Base-by-base conservation (phyloP, 192 early-diverging fungal species). In the Backusella tuberculispora region DNA sequence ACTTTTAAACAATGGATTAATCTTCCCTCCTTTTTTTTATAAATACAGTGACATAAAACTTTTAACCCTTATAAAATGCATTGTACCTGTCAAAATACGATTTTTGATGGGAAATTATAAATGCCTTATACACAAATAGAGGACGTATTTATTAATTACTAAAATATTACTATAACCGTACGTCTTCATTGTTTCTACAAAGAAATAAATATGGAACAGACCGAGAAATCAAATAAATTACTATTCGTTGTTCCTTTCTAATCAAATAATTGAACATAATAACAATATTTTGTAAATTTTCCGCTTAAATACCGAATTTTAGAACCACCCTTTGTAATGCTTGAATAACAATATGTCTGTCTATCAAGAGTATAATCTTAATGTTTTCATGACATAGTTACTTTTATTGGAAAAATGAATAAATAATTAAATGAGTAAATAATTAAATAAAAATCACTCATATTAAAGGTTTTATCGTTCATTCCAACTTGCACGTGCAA, bases 271-370 rank as follows among this genome's bases (percentile, higher is more conserved):
- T 24, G 29, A 34, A 34, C 29, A 34, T 34, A 34, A 34, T 53
- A 19, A 53, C 21, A 21, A 24, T 53, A 17, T 26, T 60, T 24
- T 24, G 26, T 60, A 60, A 60, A 60, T 21, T 24, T 60, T 24
- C 53, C 21, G 53, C 53, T 12, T 10, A 26, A 60, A 60, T 60
- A 19, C 53, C 53, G 53, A 60, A 60, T 60, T 60, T 60, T 24
- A 60, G 53, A 60, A 60, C 53, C 21, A 60, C 4, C 53, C 10
- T 56, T 56, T 56, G 24, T 21, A 56, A 21, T 56, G 12, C 26
- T 8, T 21, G 21, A 12, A 60, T 4, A 60, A 60, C 45, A 60
- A 60, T n/a, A 60, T 60, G 21, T 26, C 19, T 26, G 29, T 34
- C 24, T 60, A 60, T 60, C 53, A 60, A 19, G 24, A 7, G 53